Conservation (phyloP, 805 yeast species). For the Yamadazyma scolyti region DNA sequence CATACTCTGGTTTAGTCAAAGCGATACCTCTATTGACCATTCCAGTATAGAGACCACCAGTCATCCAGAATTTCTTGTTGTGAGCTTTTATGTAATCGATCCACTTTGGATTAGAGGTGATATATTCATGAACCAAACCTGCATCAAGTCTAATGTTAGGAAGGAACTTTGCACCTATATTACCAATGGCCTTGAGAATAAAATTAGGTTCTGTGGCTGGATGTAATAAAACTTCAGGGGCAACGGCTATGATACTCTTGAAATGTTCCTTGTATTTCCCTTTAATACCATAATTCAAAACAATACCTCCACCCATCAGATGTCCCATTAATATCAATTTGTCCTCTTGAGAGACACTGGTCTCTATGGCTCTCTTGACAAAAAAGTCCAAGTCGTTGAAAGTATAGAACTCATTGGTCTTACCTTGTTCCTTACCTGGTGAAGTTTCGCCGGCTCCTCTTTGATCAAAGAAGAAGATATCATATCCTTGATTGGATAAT, state of each 20-base stretch:
- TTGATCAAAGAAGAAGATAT: constrained; percentile 67
- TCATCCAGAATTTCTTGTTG: constrained; percentile 41
- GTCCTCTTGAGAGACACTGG: constrained; percentile 17
- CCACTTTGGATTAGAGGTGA: constrained; percentile 50
- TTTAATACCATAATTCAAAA: constrained; percentile 54
- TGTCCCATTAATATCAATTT: constrained; percentile 60
- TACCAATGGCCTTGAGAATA: constrained; percentile 37
- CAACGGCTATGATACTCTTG: constrained; percentile 47
- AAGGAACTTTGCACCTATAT: constrained; percentile 30
- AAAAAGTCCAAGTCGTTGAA: constrained; percentile 61
- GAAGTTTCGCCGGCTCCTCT: constrained; percentile 72
- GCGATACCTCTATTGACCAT: constrained; percentile 60
- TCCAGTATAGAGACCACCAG: constrained; percentile 59
- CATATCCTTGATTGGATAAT: constrained; percentile 52
- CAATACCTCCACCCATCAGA: constrained; percentile 81
- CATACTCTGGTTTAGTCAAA: constrained; percentile 36
- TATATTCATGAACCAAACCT: constrained; percentile 48
- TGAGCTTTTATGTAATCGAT: constrained; percentile 37
- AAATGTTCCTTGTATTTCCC: constrained; percentile 50
- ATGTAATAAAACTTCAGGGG: constrained; percentile 59
- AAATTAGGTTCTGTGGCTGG: constrained; percentile 56
- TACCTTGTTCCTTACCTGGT: constrained; percentile 50
- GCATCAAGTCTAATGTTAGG: constrained; percentile 56
- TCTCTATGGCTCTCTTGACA: constrained; percentile 40
- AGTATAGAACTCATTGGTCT: constrained; percentile 52